Percentiles rank a stretch among this genome's conserved stretches.
Evolutionary conservation across 2,329 filamentous ascomycete species (phyloP).

Genomic region (Zymoseptoria ardabiliae): DNA sequence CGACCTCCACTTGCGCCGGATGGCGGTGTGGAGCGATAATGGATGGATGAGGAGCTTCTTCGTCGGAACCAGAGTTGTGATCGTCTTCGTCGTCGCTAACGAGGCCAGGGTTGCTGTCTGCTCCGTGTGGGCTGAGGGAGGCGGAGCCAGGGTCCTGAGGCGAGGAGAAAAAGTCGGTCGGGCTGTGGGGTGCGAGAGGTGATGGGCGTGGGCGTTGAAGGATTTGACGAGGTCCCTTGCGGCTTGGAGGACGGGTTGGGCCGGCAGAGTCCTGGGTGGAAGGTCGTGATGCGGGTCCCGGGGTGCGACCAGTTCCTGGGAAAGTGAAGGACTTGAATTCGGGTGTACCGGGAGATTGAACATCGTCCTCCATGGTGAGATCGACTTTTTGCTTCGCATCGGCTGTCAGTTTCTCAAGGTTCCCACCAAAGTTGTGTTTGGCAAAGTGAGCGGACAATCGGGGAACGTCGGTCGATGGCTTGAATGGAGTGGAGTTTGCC

Average conservation of each 20-base stretch:
- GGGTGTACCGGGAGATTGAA: slow-evolving; percentile 19
- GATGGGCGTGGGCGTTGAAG: slow-evolving; percentile 26
- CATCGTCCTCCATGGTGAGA: slow-evolving; percentile 26
- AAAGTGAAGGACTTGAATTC: slow-evolving; percentile 12
- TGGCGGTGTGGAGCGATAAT: slow-evolving; percentile 19
- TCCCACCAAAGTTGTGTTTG: slow-evolving; percentile 37
- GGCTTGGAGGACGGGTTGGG: slow-evolving; percentile 9
- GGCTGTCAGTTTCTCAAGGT: slow-evolving; percentile 26
- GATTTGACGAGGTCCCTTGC: slow-evolving; percentile 12
- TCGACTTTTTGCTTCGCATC: slow-evolving; percentile 29
- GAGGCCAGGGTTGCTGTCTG: slow-evolving; percentile 44
- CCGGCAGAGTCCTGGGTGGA: not conserved
- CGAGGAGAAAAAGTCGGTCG: slow-evolving; percentile 22
- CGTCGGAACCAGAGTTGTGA: slow-evolving; percentile 26
- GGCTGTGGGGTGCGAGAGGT: slow-evolving; percentile 21
- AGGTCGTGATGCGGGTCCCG: not conserved
- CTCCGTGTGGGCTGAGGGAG: slow-evolving; percentile 40
- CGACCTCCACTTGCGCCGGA: slow-evolving; percentile 1
- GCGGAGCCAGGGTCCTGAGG: slow-evolving; percentile 20
- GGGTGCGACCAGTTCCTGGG: slow-evolving; percentile 11
- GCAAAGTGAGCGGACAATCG: slow-evolving; percentile 34
- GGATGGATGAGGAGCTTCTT: slow-evolving; percentile 22
- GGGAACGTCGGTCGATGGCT: slow-evolving; percentile 35
- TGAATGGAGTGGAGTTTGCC: slow-evolving; percentile 22
- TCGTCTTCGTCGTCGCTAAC: slow-evolving; percentile 46